Evolutionary conservation across 495 filamentous ascomycete species (phyloP), one percentile per base, ranked within the genome.

Genomic region (Podospora anserina): DNA sequence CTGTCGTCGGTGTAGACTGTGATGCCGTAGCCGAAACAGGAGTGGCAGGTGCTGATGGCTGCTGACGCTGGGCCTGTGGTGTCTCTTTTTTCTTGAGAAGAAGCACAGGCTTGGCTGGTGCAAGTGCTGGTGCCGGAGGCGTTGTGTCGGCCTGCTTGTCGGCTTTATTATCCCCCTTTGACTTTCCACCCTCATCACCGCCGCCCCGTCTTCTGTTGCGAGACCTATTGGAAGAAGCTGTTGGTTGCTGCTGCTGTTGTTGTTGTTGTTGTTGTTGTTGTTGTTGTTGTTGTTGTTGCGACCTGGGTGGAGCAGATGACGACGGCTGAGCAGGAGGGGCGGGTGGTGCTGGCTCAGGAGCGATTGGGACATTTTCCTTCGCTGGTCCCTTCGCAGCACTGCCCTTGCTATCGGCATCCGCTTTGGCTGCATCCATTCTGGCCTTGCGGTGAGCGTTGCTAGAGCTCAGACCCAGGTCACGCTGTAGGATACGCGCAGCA

Each of bases 401-500:
- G 62, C 78, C 73, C 60, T 82, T 83, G 67, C 80, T 65, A 5
- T 81, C 78, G 28, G 80, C 71, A 63, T 84, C 79, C 18, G 82
- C 83, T 75, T 85, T 86, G 27, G 79, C 85, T 39, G 81, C 81
- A 71, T 85, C 78, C 68, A 84, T 77, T 39, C 83, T 81, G 13
- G 84, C 83, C 72, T 82, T 82, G 27, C 85, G 78, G 71, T 86
- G 84, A 11, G 84, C 83, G 61, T 82, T 86, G 64, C 86, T 85
- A 5, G 87, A 85, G 58, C 87, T 87, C n/a, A 98, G 84, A 19
- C 94, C 95, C 19, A 97, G 82, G 77, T 98, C 95, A 18, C 94
- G 88, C 72, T 97, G 93, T 26, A 98, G 78, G 68, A 98, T 97
- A 59, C 89, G 89, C 19, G 92, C 92, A 5, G 92, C 93, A 27